Conservation (phyloP, 148 eudicot genomes). For the Cornus controversa region DNA sequence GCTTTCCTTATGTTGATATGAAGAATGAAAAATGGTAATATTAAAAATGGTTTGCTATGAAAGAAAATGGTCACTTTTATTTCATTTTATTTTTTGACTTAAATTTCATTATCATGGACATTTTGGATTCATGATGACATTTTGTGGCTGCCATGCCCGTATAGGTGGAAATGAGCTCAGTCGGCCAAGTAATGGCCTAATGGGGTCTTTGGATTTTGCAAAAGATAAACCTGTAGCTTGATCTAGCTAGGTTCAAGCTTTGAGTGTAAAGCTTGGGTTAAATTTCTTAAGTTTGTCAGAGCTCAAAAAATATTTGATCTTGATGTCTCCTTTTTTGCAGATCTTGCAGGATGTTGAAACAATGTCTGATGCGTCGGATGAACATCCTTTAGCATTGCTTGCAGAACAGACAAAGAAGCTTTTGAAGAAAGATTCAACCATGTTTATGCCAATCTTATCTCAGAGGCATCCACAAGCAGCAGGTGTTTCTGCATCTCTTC, state of each 20-base stretch:
- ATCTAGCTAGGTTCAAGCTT: neutral
- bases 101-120: neutral
- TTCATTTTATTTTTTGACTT: neutral
- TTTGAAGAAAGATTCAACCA: conserved; percentile 62
- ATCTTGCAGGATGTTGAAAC: conserved; percentile 72
- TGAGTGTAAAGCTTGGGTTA: neutral
- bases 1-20: neutral
- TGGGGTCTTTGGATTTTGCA: no score
- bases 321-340: conserved; percentile 37
- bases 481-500: conserved; percentile 81
- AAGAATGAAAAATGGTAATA: neutral
- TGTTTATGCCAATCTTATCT: conserved; percentile 76
- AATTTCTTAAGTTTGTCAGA: neutral
- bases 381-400: conserved; percentile 83
- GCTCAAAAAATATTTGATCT: neutral
- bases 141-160: neutral
- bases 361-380: conserved; percentile 63
- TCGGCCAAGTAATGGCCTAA: no score
- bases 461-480: conserved; percentile 75
- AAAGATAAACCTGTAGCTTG: no score
- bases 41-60: neutral
- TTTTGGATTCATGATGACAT: neutral
- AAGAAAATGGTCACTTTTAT: neutral
- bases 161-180: neutral
- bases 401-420: conserved; percentile 84